Conservation (phyloP, 2,329 filamentous ascomycete genomes). For the Ophiostoma sp. region DNA sequence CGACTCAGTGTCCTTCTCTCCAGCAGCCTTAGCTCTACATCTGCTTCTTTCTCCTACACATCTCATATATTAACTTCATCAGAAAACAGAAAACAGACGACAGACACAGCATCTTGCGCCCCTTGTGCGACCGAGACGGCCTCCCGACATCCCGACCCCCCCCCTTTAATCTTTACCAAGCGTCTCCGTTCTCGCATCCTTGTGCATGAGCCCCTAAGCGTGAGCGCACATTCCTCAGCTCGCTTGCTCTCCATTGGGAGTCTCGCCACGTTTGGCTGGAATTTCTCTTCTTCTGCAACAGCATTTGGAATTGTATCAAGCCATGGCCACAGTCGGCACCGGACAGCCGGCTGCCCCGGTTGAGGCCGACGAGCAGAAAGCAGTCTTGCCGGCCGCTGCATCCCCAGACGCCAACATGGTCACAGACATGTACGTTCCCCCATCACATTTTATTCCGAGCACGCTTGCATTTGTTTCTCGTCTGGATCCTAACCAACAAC, state of each 20-base stretch:
- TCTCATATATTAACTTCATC: neutral
- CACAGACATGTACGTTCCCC: neutral
- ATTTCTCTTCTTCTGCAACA: neutral
- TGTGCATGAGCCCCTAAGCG: constrained; percentile 7
- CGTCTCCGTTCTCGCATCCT: neutral
- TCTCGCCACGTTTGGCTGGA: neutral
- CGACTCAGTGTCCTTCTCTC: neutral
- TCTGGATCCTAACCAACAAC: constrained; percentile 2
- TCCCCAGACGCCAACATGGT: neutral
- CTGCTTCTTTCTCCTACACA: neutral
- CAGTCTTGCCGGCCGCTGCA: neutral
- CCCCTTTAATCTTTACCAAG: neutral
- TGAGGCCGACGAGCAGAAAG: constrained; percentile 1
- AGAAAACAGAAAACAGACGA: neutral
- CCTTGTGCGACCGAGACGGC: neutral
- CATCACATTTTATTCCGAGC: neutral
- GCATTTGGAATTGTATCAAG: neutral
- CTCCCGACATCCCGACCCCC: neutral
- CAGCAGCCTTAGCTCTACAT: neutral
- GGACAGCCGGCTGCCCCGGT: constrained; percentile 12
- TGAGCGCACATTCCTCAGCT: constrained; percentile 1
- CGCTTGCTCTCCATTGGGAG: constrained; percentile 1
- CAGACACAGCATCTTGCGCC: neutral
- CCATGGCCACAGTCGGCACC: constrained; percentile 16
- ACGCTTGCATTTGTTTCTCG: neutral